Evolutionary conservation across 2,329 filamentous ascomycete species (phyloP), one percentile per base, ranked within the genome.

Genomic region (Zalaria obscura): DNA sequence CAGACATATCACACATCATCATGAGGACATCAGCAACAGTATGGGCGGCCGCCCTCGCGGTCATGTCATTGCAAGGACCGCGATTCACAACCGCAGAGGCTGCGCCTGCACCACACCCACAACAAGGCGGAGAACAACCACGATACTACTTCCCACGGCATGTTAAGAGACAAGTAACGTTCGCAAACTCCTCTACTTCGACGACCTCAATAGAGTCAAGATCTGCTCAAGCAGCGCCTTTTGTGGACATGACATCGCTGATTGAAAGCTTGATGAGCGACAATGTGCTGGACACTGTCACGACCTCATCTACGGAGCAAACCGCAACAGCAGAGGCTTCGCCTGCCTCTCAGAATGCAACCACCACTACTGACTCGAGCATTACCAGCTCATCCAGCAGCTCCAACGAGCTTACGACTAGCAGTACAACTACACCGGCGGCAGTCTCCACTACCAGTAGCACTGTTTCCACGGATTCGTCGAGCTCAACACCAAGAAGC

Each of bases 111-210:
- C 53, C 46, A 54, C 58, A 44, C 55, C 59, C 40, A 49, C 56
- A 49, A 47, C 56, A 47, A 56, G 59, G 43, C 50, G 46, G 40
- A 35, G 50, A 53, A 45, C 56, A 52, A 43, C 65, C 66, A 25
- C 57, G 59, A 48, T 68, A 68, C 58, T 68, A 68, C 54, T 67
- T 66, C 46, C 64, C 65, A n/a, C 60, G 63, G 42, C 59, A 66
- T 41, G 51, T 67, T 27, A 68, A 67, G 54, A 56, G 66, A 40
- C 58, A 65, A 48, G 60, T 61, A 40, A 49, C 56, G 36, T 56
- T 55, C 40, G 42, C 45, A 31, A 53, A 52, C 43, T 40, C 47
- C 6, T 38, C 40, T n/a, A 29, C 36, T 28, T 41, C 43, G 5
- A 41, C 48, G 7, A 40, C 40, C n/a, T 27, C 39, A 32, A 32